Evolutionary conservation across 2,329 filamentous ascomycete genomes (phyloP).

Genomic region (Lithohypha guttulata): DNA sequence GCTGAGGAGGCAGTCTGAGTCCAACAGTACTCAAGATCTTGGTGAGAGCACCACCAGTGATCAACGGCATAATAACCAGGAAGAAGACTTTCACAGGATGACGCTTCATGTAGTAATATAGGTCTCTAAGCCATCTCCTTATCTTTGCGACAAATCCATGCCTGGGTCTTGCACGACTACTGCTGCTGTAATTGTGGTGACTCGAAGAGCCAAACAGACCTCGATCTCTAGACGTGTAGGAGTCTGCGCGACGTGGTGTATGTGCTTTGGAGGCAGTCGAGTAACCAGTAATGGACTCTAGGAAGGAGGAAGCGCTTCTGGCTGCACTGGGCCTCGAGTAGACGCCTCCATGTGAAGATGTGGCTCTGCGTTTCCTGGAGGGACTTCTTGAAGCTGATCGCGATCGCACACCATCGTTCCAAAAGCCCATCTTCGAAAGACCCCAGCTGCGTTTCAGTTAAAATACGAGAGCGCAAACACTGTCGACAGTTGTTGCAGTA

Average conservation of each 20-base stretch:
- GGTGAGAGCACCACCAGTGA: slow-evolving; percentile 71
- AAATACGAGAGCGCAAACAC: no score
- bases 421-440: slow-evolving; percentile 19
- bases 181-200: slow-evolving; percentile 32
- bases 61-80: slow-evolving; percentile 74
- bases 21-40: slow-evolving; percentile 71
- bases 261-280: not conserved
- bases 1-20: slow-evolving; percentile 56
- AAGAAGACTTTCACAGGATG: slow-evolving; percentile 82
- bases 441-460: no score
- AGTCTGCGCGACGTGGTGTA: slow-evolving; percentile 28
- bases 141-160: slow-evolving; percentile 68
- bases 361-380: slow-evolving; percentile 1
- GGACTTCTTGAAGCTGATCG: slow-evolving; percentile 10
- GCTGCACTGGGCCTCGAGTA: slow-evolving; percentile 26
- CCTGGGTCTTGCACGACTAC: slow-evolving; percentile 68
- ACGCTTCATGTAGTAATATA: slow-evolving; percentile 68
- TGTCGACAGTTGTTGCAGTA: no score
- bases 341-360: not conserved
- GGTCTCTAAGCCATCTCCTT: slow-evolving; percentile 66
- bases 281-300: slow-evolving; percentile 14
- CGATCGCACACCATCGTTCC: slow-evolving; percentile 19
- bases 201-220: slow-evolving; percentile 34
- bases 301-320: slow-evolving; percentile 29
- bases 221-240: not conserved